Base-by-base conservation (phyloP, 192 early-diverging fungal genomes). In the Backusella luteola region DNA sequence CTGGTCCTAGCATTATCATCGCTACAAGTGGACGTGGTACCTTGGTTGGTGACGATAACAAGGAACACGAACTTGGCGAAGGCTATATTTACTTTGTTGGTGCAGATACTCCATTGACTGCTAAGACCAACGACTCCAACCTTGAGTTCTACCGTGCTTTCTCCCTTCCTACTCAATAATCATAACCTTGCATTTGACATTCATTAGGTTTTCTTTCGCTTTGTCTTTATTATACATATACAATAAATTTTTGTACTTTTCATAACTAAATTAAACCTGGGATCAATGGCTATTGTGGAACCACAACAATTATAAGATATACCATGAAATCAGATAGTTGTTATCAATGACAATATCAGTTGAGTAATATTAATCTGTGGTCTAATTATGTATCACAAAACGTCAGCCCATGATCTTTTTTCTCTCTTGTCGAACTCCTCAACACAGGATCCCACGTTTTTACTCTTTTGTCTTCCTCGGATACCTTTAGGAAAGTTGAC, bases 1-100 rank as follows among this genome's bases (percentile, higher is more conserved):
- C n/a, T n/a, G 98, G 98, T 1, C 97, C 98, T 6, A 93, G 91
- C 77, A 85, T 99, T 34, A 66, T 99, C 26, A 87, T 99, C 75
- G 95, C 94, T 0, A 94, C 92, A 21, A 85, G 88, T 26, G 98
- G 97, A 7, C 67, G 53, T 7, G 97, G 95, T n/a, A 21, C 34
- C 11, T 38, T 90, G 35, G 67, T 75, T 5, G 85, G 79, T 12
- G 36, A 74, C 2, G 73, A 56, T 36, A 82, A 83, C n/a, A 75
- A 67, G 4, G 66, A 77, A 15, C 67, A 80, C 34, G 76, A 79
- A 23, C 81, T 91, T 63, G 76, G 84, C n/a, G 81, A 85, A 26
- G 96, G 96, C 6, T 87, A 86, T 66, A 92, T 97, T 7, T 95
- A 91, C 78, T 97, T 95, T 85, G 84, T 96, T 23, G 87, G 84